Evolutionary conservation across 176 grass and related monocot genomes (phyloP).

Genomic region (Phoenix roebelenii): DNA sequence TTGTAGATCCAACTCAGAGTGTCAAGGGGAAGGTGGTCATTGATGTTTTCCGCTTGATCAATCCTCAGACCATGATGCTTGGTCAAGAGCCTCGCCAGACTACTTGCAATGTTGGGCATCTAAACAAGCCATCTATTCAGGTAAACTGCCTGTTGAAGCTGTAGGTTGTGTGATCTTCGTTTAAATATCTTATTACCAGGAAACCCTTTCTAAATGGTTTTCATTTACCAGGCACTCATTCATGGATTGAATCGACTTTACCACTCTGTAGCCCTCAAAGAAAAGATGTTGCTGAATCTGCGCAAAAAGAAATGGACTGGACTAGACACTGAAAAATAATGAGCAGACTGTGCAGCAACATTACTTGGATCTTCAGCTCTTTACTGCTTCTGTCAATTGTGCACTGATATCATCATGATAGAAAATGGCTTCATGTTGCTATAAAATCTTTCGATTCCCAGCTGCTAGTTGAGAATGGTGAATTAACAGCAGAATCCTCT

Average conservation of each 20-base stretch:
- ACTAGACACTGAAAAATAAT: slow-evolving; percentile 73
- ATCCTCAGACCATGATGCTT: slow-evolving; percentile 99
- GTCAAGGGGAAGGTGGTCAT: slow-evolving; percentile 99
- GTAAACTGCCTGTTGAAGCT: slow-evolving; percentile 18
- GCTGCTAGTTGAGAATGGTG: too few species aligned
- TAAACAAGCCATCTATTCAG: slow-evolving; percentile 98
- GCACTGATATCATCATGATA: neutral
- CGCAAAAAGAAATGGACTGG: slow-evolving; percentile 99
- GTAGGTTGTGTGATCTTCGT: too few species aligned
- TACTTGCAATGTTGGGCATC: slow-evolving; percentile 93
- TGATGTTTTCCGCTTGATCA: slow-evolving; percentile 94
- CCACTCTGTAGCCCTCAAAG: slow-evolving; percentile 93
- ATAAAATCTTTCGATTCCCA: too few species aligned
- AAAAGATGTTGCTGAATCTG: slow-evolving; percentile 89
- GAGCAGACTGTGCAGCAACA: slow-evolving; percentile 76
- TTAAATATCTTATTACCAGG: too few species aligned
- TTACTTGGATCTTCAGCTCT: neutral
- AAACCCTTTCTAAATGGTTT: slow-evolving; percentile 3
- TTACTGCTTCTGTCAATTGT: neutral
- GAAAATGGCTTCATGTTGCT: neutral
- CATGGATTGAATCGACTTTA: slow-evolving; percentile 94
- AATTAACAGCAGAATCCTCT: neutral
- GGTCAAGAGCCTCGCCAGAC: slow-evolving; percentile 93
- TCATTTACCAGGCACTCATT: slow-evolving; percentile 56
- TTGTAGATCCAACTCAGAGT: slow-evolving; percentile 94